Evolutionary conservation across 805 yeast genomes (phyloP).

Genomic region (Candida xyloterini): DNA sequence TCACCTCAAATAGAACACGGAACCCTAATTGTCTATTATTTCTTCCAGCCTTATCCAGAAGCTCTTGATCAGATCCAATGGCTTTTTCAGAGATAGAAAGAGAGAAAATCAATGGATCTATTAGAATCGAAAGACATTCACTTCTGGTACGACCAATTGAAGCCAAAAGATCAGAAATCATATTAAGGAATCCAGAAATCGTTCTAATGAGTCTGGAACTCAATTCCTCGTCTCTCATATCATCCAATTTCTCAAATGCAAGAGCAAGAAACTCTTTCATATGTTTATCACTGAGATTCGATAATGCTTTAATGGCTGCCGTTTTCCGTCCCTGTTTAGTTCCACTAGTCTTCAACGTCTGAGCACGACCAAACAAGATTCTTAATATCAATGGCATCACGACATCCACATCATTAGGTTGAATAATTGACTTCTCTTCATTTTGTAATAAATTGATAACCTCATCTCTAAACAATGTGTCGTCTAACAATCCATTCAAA

Average conservation of each 20-base stretch:
- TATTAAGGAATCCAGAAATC: constrained; percentile 61
- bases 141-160: constrained; percentile 59
- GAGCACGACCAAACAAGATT: constrained; percentile 84
- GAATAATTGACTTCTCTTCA: constrained; percentile 51
- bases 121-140: constrained; percentile 44
- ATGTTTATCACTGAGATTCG: constrained; percentile 50
- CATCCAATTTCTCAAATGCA: constrained; percentile 52
- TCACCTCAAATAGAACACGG: constrained; percentile 57
- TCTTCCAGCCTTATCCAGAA: constrained; percentile 46
- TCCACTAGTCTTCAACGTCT: constrained; percentile 63
- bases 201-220: constrained; percentile 41
- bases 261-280: constrained; percentile 59
- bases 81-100: constrained; percentile 51
- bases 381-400: constrained; percentile 74
- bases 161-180: constrained; percentile 52
- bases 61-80: constrained; percentile 26
- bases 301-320: constrained; percentile 64
- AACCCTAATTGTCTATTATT: constrained; percentile 64
- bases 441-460: constrained; percentile 58
- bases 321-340: constrained; percentile 68
- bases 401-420: constrained; percentile 52
- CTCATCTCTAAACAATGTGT: constrained; percentile 82
- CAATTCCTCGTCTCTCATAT: constrained; percentile 24
- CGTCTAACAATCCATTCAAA: constrained; percentile 73
- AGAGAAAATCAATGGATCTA: constrained; percentile 57